Evolutionary conservation across 1,284 basidiomycete genomes (phyloP).

Genomic region (Polyporus tsugae): DNA sequence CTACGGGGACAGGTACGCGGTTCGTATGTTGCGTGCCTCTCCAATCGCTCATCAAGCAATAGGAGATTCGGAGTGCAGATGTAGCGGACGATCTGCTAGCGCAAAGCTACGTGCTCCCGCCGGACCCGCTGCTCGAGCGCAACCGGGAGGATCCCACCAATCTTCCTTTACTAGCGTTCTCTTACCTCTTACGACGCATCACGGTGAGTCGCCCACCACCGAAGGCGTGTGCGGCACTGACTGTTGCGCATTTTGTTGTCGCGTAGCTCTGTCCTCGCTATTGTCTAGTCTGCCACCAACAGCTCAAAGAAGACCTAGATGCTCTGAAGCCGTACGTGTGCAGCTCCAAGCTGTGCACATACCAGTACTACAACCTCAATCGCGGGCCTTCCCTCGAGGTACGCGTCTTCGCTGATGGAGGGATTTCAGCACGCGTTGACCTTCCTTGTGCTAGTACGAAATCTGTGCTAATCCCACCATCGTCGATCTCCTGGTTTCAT

Average conservation of each 20-base stretch:
- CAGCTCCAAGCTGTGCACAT: constrained; percentile 63
- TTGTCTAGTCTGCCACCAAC: constrained; percentile 70
- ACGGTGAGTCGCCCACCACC: constrained; percentile 48
- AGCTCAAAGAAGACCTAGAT: constrained; percentile 57
- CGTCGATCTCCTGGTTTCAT: constrained; percentile 69
- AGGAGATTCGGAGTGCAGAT: constrained; percentile 53
- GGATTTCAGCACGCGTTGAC: not conserved
- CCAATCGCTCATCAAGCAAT: not conserved
- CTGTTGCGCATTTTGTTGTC: not conserved
- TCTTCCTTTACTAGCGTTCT: constrained; percentile 63
- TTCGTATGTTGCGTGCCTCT: not conserved
- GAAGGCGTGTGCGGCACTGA: not conserved
- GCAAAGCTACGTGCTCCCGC: constrained; percentile 53
- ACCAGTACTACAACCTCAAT: constrained; percentile 69
- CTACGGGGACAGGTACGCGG: constrained; percentile 43
- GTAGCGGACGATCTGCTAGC: constrained; percentile 51
- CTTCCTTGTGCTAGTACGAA: constrained; percentile 56
- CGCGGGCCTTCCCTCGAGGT: constrained; percentile 71
- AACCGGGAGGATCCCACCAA: constrained; percentile 51
- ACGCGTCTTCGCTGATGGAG: constrained; percentile 22
- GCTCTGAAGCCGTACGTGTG: constrained; percentile 75
- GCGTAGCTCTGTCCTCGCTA: constrained; percentile 66
- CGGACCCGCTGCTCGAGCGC: constrained; percentile 56
- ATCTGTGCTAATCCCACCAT: constrained; percentile 63
- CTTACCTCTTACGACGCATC: constrained; percentile 65